phyloP scores from a whole-genome alignment of 2,329 filamentous ascomycete genomes.

The Coniella lustricola region DNA sequence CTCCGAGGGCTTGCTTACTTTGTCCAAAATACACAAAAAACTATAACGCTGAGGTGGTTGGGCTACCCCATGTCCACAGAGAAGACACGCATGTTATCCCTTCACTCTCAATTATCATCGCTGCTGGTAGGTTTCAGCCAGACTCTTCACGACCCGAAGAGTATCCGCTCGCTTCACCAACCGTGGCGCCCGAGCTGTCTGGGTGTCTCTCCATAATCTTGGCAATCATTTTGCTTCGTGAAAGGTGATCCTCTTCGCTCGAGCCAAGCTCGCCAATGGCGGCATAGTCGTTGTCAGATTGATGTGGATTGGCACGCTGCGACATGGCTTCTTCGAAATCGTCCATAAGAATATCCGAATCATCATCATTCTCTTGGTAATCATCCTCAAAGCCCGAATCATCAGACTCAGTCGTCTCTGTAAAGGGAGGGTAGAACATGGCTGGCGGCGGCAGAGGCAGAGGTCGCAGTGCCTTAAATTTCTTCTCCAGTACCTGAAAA shows the following conservation, averaged over 20 bases:
- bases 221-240: background rate
- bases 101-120: too few relatives aligned
- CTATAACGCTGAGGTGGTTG: too few relatives aligned
- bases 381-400: conserved; percentile 18
- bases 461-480: conserved; percentile 37
- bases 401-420: conserved; percentile 28
- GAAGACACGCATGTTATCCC: too few relatives aligned
- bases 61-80: too few relatives aligned
- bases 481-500: conserved; percentile 39
- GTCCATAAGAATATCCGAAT: conserved; percentile 22
- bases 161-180: conserved; percentile 31
- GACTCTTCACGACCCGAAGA: conserved; percentile 29
- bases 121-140: background rate
- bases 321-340: conserved; percentile 27
- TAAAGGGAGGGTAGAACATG: conserved; percentile 44
- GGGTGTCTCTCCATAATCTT: conserved; percentile 17
- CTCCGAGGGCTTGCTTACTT: too few relatives aligned
- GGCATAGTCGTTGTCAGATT: conserved; percentile 33
- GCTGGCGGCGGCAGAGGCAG: conserved; percentile 45
- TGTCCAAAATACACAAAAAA: too few relatives aligned
- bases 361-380: conserved; percentile 27
- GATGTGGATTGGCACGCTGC: conserved; percentile 29
- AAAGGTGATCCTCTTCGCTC: conserved; percentile 27
- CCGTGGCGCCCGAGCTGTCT: conserved; percentile 34
- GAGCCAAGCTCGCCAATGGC: conserved; percentile 34